Evolutionary conservation across 1,284 basidiomycete genomes (phyloP).

Genomic region (Ustilago bromivora): DNA sequence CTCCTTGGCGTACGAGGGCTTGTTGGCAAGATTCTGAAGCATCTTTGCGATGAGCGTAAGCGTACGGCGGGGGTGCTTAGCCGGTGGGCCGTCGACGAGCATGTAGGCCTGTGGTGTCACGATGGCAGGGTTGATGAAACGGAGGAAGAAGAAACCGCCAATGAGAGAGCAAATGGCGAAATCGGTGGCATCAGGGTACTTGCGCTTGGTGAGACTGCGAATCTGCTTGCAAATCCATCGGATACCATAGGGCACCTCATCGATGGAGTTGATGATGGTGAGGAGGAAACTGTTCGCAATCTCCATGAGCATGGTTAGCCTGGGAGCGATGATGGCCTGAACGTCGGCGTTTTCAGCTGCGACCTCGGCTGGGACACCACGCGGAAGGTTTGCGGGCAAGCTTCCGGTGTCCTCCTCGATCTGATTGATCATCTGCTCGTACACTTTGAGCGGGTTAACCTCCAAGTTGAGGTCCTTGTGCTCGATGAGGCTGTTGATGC

Average conservation of each 20-base stretch:
- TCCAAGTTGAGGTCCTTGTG: conserved; percentile 98
- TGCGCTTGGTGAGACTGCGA: conserved; percentile 93
- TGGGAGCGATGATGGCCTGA: conserved; percentile 94
- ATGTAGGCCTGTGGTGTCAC: conserved; percentile 99
- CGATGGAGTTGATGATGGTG: conserved; percentile 98
- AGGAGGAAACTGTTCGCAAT: conserved; percentile 96
- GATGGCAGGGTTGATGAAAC: conserved; percentile 99
- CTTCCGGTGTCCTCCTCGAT: conserved; percentile 96
- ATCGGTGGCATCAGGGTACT: conserved; percentile 97
- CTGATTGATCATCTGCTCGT: conserved; percentile 75
- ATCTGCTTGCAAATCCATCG: conserved; percentile 99
- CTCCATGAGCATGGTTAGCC: conserved; percentile 97
- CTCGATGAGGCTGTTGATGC: conserved; percentile 97
- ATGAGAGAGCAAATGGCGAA: conserved; percentile 98
- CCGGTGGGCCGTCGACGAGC: conserved; percentile 96
- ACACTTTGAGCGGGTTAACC: conserved; percentile 96
- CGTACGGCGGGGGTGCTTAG: conserved; percentile 95
- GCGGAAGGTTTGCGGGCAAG: conserved; percentile 87
- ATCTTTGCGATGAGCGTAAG: conserved; percentile 98
- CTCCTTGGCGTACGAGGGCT: conserved; percentile 97
- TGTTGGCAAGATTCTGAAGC: conserved; percentile 98
- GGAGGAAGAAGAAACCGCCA: conserved; percentile 99
- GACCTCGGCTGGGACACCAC: conserved; percentile 91
- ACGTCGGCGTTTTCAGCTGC: conserved; percentile 93
- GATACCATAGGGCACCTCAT: conserved; percentile 97